Percentiles rank a stretch among this genome's conserved stretches.
Evolutionary conservation across 2,329 filamentous ascomycete species (phyloP).

Genomic region (Alternaria sp.): DNA sequence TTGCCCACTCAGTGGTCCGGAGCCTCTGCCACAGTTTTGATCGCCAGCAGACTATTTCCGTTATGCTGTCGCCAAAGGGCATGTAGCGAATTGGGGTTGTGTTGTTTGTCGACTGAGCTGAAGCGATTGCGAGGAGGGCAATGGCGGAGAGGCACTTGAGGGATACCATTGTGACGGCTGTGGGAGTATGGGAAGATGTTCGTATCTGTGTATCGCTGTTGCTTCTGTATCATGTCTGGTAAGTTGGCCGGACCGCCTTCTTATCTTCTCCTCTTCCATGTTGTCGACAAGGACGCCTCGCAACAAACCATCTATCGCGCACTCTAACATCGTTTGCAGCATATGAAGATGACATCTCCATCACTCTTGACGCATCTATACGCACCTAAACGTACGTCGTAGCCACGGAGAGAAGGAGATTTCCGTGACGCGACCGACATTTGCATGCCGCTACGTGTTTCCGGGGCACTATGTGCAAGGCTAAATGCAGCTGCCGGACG

Average conservation of each 20-base stretch:
- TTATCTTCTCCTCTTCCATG: background rate
- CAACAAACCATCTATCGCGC: background rate
- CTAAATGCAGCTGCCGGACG: background rate
- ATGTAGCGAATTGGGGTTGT: constrained; percentile 46
- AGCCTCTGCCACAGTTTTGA: constrained; percentile 55
- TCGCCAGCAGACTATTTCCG: constrained; percentile 57
- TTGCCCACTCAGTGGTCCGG: constrained; percentile 51
- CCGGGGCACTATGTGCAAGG: background rate
- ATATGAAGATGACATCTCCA: background rate
- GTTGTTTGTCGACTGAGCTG: constrained; percentile 27
- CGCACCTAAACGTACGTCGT: too few species aligned
- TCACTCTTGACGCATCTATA: background rate
- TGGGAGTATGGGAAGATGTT: background rate
- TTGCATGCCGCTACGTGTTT: background rate
- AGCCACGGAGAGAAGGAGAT: background rate
- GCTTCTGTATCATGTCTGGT: too few species aligned
- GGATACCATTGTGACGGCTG: constrained; percentile 27
- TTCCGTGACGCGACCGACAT: background rate
- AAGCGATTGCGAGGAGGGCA: constrained; percentile 9
- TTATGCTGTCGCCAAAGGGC: constrained; percentile 59
- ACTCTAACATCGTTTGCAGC: background rate
- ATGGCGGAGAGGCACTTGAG: constrained; percentile 28
- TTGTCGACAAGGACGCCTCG: background rate
- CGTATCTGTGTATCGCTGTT: background rate
- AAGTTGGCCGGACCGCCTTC: background rate